These are phyloP conservation scores for Phalaenopsis hybrid DNA, from an alignment of 116 monocot species.

Conservation along the genomic window DNA sequence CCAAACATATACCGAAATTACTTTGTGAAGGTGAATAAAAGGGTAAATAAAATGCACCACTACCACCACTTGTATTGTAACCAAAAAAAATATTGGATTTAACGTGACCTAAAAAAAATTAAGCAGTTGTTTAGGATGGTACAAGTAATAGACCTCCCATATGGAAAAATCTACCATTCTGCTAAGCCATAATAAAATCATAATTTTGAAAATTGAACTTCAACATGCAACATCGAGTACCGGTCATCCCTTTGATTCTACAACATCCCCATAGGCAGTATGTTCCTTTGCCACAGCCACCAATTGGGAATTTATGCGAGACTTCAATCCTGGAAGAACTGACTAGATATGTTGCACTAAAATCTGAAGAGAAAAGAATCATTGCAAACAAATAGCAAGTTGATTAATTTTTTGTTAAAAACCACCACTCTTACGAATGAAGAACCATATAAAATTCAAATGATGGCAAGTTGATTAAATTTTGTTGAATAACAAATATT, in stretches of 20 bases:
- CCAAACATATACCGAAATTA: neutral
- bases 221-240: neutral
- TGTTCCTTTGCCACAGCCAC: too few species aligned
- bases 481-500: neutral
- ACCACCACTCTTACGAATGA: slow-evolving; percentile 56
- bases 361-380: too few species aligned
- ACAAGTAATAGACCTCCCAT: neutral
- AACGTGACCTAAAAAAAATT: neutral
- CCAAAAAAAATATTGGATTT: neutral
- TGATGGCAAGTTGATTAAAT: neutral
- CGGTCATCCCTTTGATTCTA: slow-evolving; percentile 73
- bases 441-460: slow-evolving; percentile 80
- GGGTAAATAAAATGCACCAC: neutral
- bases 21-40: neutral
- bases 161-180: neutral
- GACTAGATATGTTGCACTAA: too few species aligned
- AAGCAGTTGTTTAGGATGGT: neutral
- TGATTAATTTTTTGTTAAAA: slow-evolving; percentile 82
- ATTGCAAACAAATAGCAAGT: slow-evolving; percentile 14
- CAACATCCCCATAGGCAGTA: slow-evolving; percentile 37
- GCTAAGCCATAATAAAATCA: neutral
- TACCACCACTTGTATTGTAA: neutral
- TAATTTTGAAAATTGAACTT: neutral
- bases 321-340: too few species aligned
- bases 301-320: too few species aligned